These are phyloP conservation scores for Acidomyces sp. DNA, from an alignment of 495 filamentous ascomycete genomes.

Conservation along the genomic window DNA sequence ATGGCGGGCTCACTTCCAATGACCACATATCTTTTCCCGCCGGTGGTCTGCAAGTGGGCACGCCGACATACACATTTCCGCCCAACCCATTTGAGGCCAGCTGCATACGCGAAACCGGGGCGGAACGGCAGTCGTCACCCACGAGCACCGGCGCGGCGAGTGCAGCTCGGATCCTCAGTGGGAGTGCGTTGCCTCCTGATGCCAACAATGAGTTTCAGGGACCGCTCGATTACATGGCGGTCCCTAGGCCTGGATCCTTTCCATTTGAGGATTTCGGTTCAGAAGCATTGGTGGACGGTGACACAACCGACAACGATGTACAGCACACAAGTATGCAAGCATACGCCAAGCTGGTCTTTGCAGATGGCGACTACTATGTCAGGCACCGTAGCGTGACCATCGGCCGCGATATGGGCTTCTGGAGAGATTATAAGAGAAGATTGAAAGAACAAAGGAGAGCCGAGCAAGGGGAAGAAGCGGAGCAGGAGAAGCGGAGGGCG, in stretches of 20 bases:
- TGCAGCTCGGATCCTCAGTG: background rate
- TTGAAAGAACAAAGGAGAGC: background rate
- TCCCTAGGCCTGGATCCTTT: background rate
- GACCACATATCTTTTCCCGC: background rate
- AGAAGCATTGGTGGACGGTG: background rate
- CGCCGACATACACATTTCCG: background rate
- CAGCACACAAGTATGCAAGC: conserved; percentile 29
- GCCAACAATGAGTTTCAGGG: background rate
- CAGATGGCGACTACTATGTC: conserved; percentile 61
- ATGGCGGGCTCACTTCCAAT: background rate
- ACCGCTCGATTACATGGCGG: background rate
- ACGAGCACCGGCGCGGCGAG: conserved; percentile 1
- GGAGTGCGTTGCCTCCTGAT: background rate
- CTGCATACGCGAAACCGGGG: conserved; percentile 2
- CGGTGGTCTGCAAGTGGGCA: background rate
- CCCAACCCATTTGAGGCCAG: conserved; percentile 2
- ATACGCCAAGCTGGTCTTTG: conserved; percentile 58
- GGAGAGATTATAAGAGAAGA: conserved; percentile 5
- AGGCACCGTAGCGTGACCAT: conserved; percentile 53
- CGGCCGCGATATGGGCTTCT: conserved; percentile 43
- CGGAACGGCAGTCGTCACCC: conserved; percentile 2
- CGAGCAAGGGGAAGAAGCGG: conserved; percentile 1
- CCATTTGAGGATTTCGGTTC: too few species aligned
- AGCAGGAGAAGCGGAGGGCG: background rate
- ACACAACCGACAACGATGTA: background rate